A percentile compares a stretch with the other conserved stretches of the same genome.
These are phyloP conservation scores for Echinochloa phyllopogon DNA, from an alignment of 176 grass and related monocot species.

Conservation along the genomic window DNA sequence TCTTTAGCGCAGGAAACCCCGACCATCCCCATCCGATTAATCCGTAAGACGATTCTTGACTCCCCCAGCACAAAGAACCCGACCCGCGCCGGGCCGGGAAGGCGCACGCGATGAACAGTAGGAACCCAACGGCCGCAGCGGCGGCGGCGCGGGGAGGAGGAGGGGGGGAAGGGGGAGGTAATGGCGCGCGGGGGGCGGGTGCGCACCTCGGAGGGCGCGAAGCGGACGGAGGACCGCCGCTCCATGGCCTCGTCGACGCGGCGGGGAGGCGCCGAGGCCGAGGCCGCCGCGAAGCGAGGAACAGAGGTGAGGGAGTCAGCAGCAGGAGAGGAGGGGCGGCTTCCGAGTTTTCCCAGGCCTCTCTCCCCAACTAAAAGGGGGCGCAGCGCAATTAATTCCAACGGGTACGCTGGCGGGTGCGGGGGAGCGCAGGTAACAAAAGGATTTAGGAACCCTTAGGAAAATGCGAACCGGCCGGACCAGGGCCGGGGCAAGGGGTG, in stretches of 20 bases:
- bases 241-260: conserved; percentile 48
- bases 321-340: not conserved
- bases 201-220: conserved; percentile 51
- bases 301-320: not conserved
- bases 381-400: not conserved
- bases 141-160: not conserved
- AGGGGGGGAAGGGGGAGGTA: not conserved
- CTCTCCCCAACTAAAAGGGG: not conserved
- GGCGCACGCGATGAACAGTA: not conserved
- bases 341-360: not conserved
- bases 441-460: no score
- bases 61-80: not conserved
- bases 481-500: no score
- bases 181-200: not conserved
- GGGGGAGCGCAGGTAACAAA: not conserved
- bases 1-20: not conserved
- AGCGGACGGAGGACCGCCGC: conserved; percentile 44
- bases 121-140: not conserved
- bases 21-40: not conserved
- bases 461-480: not conserved
- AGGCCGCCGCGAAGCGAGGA: conserved; percentile 3
- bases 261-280: conserved; percentile 13
- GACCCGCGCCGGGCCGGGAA: not conserved
- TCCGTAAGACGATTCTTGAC: not conserved
- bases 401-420: not conserved